Base-by-base conservation (phyloP, 208 protist species). In the Herpetomonas tarakana region DNA sequence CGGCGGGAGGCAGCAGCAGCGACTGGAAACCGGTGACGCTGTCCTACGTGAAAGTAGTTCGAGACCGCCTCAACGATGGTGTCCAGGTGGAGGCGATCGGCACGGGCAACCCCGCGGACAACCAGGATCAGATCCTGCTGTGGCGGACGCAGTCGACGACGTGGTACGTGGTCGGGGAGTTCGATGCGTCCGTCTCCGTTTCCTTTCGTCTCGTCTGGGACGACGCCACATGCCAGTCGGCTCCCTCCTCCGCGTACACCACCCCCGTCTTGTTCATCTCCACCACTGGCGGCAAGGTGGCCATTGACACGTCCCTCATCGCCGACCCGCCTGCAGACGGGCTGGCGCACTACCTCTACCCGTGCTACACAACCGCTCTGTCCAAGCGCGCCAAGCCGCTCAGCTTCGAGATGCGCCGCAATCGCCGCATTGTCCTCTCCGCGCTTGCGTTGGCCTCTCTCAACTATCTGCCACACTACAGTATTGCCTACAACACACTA, bases 121-220 rank as follows among this genome's bases (percentile, higher is more conserved):
- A 68, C 39, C 44, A 69, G 52, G 65, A 68, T 14, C 26, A 52
- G 31, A 76, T 84, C 30, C 47, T 64, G 4, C 50, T 91, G 12
- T 91, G 82, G 72, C 52, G 81, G 55, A 85, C 83, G 12, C 76
- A 86, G 51, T 69, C 68, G 6, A 70, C 60, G 21, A 59, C 47
- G 24, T 91, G 83, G 83, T 50, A 39, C 1, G 54, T 91, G 19
- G 58, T 81, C 6, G 83, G 83, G 18, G 68, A 51, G 27, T 91
- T 91, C 63, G 57, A 57, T 0, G 39, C 68, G 1, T 45, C 55
- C 16, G 59, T 56, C 12, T n/a, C 53, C 18, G 60, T 80, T 4
- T 41, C 70, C 4, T 62, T 90, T 44, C 61, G 46, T 30, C 78
- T 90, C 16, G 78, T 84, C 1, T 90, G 78, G 78, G 67, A 84